phyloP scores from a whole-genome alignment of 305 asterid species.

The Rubia peregrina region DNA sequence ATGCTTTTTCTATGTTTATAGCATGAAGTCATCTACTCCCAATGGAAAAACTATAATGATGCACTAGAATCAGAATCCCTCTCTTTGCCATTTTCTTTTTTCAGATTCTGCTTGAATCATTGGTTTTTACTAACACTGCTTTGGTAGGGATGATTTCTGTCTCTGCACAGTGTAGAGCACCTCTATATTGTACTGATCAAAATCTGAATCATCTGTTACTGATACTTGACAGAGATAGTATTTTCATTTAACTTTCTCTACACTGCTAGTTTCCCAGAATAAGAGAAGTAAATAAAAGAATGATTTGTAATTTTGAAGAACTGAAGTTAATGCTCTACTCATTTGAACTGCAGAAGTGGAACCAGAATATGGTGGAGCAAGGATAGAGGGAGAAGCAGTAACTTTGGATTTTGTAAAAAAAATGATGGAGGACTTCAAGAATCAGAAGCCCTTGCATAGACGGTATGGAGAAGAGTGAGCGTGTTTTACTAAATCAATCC shows the following conservation, averaged over 20 bases:
- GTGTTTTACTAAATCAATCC: neutral
- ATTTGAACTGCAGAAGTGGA: conserved; percentile 66
- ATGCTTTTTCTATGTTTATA: neutral
- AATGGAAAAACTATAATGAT: neutral
- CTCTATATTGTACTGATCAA: neutral
- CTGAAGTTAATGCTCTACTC: conserved; percentile 23
- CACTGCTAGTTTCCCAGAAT: neutral
- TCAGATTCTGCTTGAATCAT: neutral
- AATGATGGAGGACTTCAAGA: conserved; percentile 95
- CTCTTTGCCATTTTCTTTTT: neutral
- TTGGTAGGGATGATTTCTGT: neutral
- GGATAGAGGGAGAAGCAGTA: conserved; percentile 76
- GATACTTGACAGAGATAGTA: neutral
- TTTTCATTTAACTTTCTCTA: neutral
- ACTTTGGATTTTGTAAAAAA: conserved; percentile 82
- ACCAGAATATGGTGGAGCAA: conserved; percentile 81
- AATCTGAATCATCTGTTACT: neutral
- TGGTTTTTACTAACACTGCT: neutral
- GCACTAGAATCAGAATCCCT: neutral
- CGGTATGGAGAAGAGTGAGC: conserved; percentile 37
- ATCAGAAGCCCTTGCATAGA: conserved; percentile 75
- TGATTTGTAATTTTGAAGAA: neutral
- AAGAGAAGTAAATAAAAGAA: neutral
- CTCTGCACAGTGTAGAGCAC: neutral
- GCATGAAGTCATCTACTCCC: neutral